Base-by-base conservation (phyloP, 2,329 filamentous ascomycete genomes). In the Eutypa lata region DNA sequence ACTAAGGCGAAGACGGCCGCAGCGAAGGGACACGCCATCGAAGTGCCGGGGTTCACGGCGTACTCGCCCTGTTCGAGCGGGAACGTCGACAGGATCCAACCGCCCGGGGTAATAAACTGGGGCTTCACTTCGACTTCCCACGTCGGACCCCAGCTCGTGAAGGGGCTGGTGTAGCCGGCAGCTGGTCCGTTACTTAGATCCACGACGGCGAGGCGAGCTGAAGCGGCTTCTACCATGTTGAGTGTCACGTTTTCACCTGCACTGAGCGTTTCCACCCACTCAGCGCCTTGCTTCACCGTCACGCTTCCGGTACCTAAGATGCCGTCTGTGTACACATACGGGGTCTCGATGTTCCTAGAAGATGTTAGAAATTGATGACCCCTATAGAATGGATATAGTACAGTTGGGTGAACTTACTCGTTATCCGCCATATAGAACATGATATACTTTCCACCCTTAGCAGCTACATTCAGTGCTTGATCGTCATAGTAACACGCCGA, bases 41-140 rank as follows among this genome's bases (percentile, higher is more conserved):
- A 80, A 1, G 79, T 83, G n/a, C 80, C 80, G 26, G 73, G 74
- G 16, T 78, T 65, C 18, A 80, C 72, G 45, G 71, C 73, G 55
- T 81, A 82, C 7, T 61, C 55, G 16, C 71, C 67, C 47, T 67
- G 54, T 7, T 64, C 63, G 3, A 71, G 64, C 5, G 73, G 76
- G 55, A 72, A 81, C 1, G 78, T 81, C 13, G 76, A 77, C 48
- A 80, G 66, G 54, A 82, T 80, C 31, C 69, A 65, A 40, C 75
- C 76, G 52, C 78, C 76, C 3, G 76, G 75, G 0, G 76, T 65
- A 16, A 70, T 69, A 50, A 80, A 59, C 57, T 79, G 70, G 2
- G 77, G 76, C 61, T 77, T 77, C 43, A 77, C 65, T 42, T 74
- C 66, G 3, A 73, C 65, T 49, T 78, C 75, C 57, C 68, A 75